Evolutionary conservation across 768 basidiomycete genomes (phyloP).

Genomic region (Mycena haematopus): DNA sequence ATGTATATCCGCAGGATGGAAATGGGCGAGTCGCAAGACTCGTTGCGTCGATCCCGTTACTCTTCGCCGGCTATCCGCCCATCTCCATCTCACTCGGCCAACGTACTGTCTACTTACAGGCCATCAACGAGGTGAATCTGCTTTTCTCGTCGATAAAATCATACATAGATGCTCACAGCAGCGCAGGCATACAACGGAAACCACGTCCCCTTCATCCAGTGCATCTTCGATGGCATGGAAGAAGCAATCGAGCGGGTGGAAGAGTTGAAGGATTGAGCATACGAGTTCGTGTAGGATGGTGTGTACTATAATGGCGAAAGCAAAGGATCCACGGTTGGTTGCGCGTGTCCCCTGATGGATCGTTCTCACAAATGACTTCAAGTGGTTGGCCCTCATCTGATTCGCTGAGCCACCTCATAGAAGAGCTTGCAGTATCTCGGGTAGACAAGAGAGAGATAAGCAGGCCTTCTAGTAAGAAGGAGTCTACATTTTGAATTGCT

Average conservation of each 20-base stretch:
- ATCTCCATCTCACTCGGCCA: conserved; percentile 34
- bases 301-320: no score
- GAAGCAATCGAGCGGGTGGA: conserved; percentile 12
- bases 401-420: no score
- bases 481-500: no score
- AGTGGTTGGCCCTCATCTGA: no score
- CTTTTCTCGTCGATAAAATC: not conserved
- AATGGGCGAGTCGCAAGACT: conserved; percentile 39
- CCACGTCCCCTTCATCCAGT: conserved; percentile 31
- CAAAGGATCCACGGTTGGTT: no score
- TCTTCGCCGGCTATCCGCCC: conserved; percentile 38
- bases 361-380: no score
- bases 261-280: conserved; percentile 6
- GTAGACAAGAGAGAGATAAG: no score
- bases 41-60: conserved; percentile 40
- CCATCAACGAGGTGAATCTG: conserved; percentile 31
- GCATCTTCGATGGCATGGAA: conserved; percentile 35
- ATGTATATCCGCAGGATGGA: conserved; percentile 35
- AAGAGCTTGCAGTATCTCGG: no score
- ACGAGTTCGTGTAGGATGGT: no score
- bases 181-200: conserved; percentile 35
- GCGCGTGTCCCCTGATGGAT: no score
- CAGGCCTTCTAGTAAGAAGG: no score
- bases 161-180: conserved; percentile 16
- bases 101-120: conserved; percentile 36